Base-by-base conservation (phyloP, 164 flowering plant species). In the Vitis rupestris region DNA sequence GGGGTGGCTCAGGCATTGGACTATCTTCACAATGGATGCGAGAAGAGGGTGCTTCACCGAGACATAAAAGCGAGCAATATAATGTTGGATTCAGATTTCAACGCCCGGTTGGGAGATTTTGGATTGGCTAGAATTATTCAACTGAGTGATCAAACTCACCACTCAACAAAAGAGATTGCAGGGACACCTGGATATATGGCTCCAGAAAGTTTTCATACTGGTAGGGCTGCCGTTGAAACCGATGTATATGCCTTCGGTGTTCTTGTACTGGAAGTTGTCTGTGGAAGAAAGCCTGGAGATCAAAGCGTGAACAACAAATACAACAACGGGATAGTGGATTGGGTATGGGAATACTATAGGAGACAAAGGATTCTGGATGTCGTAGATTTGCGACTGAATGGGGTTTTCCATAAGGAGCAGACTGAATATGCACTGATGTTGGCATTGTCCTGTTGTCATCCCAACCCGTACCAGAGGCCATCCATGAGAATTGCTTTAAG, bases 401-500 rank as follows among this genome's bases (percentile, higher is more conserved):
- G 75, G 3, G 55, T 72, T 0, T 71, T 72, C 10, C 37, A 71
- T 10, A 44, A 72, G 69, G 78, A 72, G 14, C 81, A 83, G 37
- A 70, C 65, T 60, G 81, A 76, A 30, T 19, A 71, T 9, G 52
- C 72, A 59, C 72, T 87, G 0, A 13, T 70, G 47, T 30, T 87
- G 65, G 87, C 86, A 19, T 70, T 87, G 67, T 81, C 86, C n/a
- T 85, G 91, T 61, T 87, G 87, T 63, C 86, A 84, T 66, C 89
- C 91, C 4, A 79, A 86, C 59, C 90, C 88, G 8, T n/a, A 72
- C 56, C 17, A 74, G 17, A 80, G 94, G 68, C 91, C 91, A 0
- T 73, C 82, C 57, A 89, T 82, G 79, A 81, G 68, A 44, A 71
- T 52, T 17, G 86, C 70, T 15, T 51, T 82, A 74, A 83, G 81